Evolutionary conservation across 192 early-diverging fungal genomes (phyloP), one percentile per base, ranked within the genome.

Genomic region (Backusella westeae): DNA sequence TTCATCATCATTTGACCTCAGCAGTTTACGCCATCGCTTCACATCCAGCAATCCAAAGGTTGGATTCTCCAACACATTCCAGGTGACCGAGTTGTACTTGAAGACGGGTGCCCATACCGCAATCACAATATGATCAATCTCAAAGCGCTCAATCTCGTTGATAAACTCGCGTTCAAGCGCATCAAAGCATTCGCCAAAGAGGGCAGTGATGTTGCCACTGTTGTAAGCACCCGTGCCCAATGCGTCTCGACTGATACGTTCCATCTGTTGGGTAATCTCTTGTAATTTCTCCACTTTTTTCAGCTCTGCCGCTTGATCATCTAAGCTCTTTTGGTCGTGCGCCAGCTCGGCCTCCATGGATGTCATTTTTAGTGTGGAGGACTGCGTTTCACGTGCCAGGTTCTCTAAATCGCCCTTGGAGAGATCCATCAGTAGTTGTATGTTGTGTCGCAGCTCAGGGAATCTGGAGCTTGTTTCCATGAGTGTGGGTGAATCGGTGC

Each of bases 381-480:
- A 81, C 56, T 85, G 84, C 63, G 87, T 82, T 67, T 91, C 88
- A 34, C 88, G 75, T 2, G 87, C 80, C 17, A 92, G 52, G 44
- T 92, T 87, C 67, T 93, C 83, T 34, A 96, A 73, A 80, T 96
- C 92, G 14, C 85, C 76, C 52, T 88, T 84, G 1, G 93, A 85
- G 44, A 94, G 85, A 52, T 94, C 94, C 4, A 90, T 89, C 65
- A 96, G 80, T 0, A 94, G 77, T 8, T 89, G 89, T 8, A 96
- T 68, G 67, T 96, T 96, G 76, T 96, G 90, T 12, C 91, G 83
- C 8, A 96, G 79, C 75, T 96, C 95, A 0, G 93, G 92, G 26
- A 96, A 76, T 17, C 89, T 87, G 42, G 85, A 79, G 9, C 89
- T 84, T 0, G 87, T 75, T 39, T 91, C 86, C 70, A 84, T 82